Percentiles rank a stretch among this genome's conserved stretches.
Evolutionary conservation across 2,329 filamentous ascomycete genomes (phyloP).

Genomic region (Epichloe brachyelytri): DNA sequence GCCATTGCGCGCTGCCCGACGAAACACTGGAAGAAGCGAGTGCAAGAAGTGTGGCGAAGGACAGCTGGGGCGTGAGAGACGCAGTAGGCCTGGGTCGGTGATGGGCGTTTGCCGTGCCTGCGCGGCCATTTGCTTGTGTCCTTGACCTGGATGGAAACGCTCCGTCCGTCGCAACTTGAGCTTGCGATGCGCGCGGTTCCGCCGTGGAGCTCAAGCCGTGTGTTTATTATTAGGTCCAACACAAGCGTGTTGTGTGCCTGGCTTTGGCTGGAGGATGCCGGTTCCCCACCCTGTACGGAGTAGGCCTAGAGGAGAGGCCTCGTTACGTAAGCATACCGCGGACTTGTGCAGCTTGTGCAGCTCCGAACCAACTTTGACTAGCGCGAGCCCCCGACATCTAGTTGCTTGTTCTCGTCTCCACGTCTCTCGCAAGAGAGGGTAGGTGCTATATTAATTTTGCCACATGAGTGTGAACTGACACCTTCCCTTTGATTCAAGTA

Average conservation of each 20-base stretch:
- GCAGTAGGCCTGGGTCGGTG: not conserved
- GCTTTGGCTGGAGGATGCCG: too few species aligned
- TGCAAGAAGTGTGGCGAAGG: not conserved
- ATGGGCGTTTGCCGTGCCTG: conserved; percentile 3
- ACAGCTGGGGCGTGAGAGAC: not conserved
- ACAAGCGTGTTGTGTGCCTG: not conserved
- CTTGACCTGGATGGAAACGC: not conserved
- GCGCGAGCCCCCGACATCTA: too few species aligned
- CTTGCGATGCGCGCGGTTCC: conserved; percentile 6
- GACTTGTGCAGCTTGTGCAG: not conserved
- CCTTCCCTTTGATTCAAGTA: not conserved
- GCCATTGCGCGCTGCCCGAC: conserved; percentile 12
- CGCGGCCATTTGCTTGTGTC: conserved; percentile 7
- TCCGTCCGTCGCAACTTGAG: conserved; percentile 1
- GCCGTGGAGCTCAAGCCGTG: not conserved
- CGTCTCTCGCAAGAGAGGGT: too few species aligned
- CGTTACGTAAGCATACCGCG: not conserved
- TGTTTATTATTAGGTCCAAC: too few species aligned
- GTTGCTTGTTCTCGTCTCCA: too few species aligned
- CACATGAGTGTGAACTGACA: too few species aligned
- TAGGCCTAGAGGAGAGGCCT: not conserved
- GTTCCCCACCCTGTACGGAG: not conserved
- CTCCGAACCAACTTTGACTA: too few species aligned
- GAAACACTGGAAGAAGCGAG: not conserved
- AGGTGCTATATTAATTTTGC: too few species aligned